Evolutionary conservation across 2,329 filamentous ascomycete species (phyloP).

Genomic region (Tolypocladium tundrense): DNA sequence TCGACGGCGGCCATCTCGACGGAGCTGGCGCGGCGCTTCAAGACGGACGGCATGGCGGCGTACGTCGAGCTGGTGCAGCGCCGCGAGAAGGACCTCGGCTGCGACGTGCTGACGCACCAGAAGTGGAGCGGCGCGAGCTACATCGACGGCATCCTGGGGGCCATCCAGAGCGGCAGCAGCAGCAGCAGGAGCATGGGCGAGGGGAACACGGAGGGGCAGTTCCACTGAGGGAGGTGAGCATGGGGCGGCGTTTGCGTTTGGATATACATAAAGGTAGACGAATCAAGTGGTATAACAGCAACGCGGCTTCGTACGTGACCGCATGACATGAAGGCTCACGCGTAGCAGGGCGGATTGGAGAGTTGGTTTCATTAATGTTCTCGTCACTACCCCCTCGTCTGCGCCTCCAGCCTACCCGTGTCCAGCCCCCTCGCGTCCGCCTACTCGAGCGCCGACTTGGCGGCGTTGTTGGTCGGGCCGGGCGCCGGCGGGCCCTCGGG

Average conservation of each 20-base stretch:
- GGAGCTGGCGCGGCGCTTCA: conserved; percentile 74
- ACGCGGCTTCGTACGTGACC: neutral
- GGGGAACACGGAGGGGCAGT: conserved; percentile 77
- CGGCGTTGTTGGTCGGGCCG: conserved; percentile 51
- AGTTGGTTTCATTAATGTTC: too few species aligned
- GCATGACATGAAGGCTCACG: too few species aligned
- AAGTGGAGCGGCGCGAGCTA: conserved; percentile 65
- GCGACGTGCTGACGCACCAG: conserved; percentile 91
- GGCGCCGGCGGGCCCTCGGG: conserved; percentile 46
- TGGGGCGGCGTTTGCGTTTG: neutral
- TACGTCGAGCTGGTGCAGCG: conserved; percentile 92
- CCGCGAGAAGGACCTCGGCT: conserved; percentile 80
- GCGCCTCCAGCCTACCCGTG: too few species aligned
- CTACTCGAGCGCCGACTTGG: conserved; percentile 33
- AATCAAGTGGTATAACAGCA: neutral
- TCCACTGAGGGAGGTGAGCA: conserved; percentile 22
- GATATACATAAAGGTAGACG: neutral
- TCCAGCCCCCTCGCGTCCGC: too few species aligned
- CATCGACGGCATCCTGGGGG: conserved; percentile 81
- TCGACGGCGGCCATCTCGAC: conserved; percentile 54
- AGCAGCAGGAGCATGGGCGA: conserved; percentile 90
- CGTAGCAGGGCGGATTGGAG: too few species aligned
- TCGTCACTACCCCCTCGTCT: too few species aligned
- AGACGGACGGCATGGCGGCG: conserved; percentile 87
- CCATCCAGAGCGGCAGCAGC: conserved; percentile 84